Percentiles rank a stretch among this genome's conserved stretches.
Evolutionary conservation across 192 early-diverging fungal species (phyloP).

Genomic region (Spizellomyces punctatus): DNA sequence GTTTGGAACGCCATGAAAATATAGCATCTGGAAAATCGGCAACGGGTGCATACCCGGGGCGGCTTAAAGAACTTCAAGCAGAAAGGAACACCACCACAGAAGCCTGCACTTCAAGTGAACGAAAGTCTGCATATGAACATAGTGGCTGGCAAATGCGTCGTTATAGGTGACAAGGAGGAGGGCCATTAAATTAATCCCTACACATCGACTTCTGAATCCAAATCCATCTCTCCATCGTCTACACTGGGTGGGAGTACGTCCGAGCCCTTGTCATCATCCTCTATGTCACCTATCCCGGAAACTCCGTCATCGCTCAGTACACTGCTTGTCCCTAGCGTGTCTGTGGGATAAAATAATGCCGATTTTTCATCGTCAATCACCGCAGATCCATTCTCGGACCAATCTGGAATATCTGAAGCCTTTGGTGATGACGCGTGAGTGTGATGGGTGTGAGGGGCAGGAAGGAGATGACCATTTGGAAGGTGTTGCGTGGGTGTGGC

Average conservation of each 20-base stretch:
- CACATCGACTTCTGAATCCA: too few species aligned
- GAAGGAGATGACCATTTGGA: neutral
- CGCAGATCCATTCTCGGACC: constrained; percentile 12
- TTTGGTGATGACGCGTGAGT: constrained; percentile 2
- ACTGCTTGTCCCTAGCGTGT: constrained; percentile 1
- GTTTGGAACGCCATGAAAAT: too few species aligned
- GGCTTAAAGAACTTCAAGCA: too few species aligned
- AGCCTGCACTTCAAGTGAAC: too few species aligned
- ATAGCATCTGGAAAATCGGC: too few species aligned
- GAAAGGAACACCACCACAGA: too few species aligned
- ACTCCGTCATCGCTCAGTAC: neutral
- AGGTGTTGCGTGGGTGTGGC: neutral
- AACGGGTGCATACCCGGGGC: too few species aligned
- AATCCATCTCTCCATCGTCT: too few species aligned
- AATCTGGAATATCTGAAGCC: constrained; percentile 15
- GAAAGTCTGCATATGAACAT: too few species aligned
- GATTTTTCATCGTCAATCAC: constrained; percentile 13
- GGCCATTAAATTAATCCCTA: too few species aligned
- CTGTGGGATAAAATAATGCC: neutral
- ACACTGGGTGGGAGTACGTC: neutral
- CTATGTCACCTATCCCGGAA: neutral
- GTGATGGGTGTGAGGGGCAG: neutral
- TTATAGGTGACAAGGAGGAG: too few species aligned
- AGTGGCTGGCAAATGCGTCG: too few species aligned
- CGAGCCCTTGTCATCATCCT: neutral